phyloP scores from a whole-genome alignment of 768 basidiomycete genomes.

The Phylloporus sp. region DNA sequence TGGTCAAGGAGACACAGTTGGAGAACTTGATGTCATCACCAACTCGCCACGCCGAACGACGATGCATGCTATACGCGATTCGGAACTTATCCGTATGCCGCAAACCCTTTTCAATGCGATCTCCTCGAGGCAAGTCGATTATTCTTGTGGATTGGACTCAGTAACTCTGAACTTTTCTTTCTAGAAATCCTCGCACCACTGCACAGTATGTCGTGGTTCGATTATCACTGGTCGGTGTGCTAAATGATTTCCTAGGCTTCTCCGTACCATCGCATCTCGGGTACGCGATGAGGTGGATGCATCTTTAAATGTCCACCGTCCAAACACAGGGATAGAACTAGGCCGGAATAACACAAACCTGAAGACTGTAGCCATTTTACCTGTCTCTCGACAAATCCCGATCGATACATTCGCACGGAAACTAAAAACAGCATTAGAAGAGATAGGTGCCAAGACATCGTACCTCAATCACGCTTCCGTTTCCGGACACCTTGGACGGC shows the following conservation, averaged over 20 bases:
- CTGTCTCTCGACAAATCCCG: conserved; percentile 81
- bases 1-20: conserved; percentile 95
- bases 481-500: conserved; percentile 85
- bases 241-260: conserved; percentile 42
- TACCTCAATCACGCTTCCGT: conserved; percentile 93
- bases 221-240: neutral
- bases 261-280: conserved; percentile 88
- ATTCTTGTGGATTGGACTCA: neutral
- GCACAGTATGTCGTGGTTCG: conserved; percentile 52
- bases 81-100: conserved; percentile 95
- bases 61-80: conserved; percentile 96
- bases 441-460: conserved; percentile 88
- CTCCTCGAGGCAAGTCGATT: conserved; percentile 58
- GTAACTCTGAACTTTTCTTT: neutral
- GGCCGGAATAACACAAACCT: conserved; percentile 81
- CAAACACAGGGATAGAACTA: conserved; percentile 52
- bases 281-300: conserved; percentile 80
- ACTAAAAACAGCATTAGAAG: conserved; percentile 81
- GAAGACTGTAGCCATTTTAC: conserved; percentile 91
- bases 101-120: conserved; percentile 97
- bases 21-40: conserved; percentile 96
- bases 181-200: conserved; percentile 78
- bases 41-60: conserved; percentile 82
- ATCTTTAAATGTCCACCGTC: conserved; percentile 45
- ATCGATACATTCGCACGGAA: conserved; percentile 87